phyloP scores from a whole-genome alignment of 1,284 basidiomycete genomes.

The Heterobasidion occidentale region DNA sequence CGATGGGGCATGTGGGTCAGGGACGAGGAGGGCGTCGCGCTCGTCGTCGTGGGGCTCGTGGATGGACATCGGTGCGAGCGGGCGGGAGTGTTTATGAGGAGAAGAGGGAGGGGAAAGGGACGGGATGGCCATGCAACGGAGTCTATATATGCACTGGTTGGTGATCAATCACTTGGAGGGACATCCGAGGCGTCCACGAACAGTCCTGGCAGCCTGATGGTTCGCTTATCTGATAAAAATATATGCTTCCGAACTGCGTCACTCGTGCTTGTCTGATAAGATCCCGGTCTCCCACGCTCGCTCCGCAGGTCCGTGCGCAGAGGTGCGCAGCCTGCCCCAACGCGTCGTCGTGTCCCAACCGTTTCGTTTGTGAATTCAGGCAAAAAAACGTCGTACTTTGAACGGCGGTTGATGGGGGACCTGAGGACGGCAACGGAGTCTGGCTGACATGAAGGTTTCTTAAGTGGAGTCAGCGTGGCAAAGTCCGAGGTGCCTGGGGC shows the following conservation, averaged over 20 bases:
- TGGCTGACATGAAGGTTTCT: no score
- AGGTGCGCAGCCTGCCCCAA: background rate
- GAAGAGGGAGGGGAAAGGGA: background rate
- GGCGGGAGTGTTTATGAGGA: background rate
- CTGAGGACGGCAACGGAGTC: no score
- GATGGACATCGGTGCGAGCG: background rate
- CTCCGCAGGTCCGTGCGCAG: background rate
- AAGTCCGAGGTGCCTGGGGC: no score
- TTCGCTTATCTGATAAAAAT: conserved; percentile 2
- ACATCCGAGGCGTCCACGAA: background rate
- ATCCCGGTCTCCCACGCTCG: background rate
- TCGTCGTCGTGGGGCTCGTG: conserved; percentile 4
- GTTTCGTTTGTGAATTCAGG: no score
- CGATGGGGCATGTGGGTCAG: background rate
- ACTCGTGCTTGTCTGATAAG: background rate
- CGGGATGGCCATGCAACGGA: background rate
- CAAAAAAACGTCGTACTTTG: no score
- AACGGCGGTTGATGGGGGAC: no score
- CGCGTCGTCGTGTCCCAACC: background rate
- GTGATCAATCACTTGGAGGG: background rate
- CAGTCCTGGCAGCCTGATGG: background rate
- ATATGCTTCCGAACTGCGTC: background rate
- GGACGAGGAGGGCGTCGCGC: conserved; percentile 8
- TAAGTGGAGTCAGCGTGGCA: no score
- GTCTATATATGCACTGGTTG: background rate